Conservation (phyloP, 129 eudicot genomes). For the Centella asiatica region DNA sequence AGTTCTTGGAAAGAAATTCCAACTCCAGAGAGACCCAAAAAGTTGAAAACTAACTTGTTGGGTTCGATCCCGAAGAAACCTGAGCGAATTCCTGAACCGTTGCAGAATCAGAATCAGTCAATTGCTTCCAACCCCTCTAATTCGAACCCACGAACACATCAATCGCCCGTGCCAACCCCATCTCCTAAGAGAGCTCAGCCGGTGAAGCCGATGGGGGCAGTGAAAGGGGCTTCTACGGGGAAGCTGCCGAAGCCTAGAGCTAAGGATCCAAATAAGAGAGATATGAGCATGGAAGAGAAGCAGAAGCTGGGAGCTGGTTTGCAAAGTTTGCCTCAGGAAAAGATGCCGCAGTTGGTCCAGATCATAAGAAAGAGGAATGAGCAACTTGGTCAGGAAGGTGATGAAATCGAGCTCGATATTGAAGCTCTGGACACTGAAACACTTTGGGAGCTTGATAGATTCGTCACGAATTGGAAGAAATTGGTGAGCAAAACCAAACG, state of each 20-base stretch:
- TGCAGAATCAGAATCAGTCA: slow-evolving; percentile 16
- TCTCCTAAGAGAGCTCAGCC: slow-evolving; percentile 51
- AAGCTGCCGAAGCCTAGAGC: slow-evolving; percentile 88
- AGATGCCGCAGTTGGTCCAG: slow-evolving; percentile 86
- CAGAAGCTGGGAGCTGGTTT: slow-evolving; percentile 76
- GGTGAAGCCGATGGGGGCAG: slow-evolving; percentile 14
- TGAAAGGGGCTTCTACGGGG: slow-evolving; percentile 13
- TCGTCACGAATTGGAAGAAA: slow-evolving; percentile 89
- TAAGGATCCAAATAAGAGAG: slow-evolving; percentile 71
- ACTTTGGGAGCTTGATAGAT: slow-evolving; percentile 90
- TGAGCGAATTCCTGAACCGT: neutral
- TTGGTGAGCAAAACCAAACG: slow-evolving; percentile 75
- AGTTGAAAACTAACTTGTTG: slow-evolving; percentile 18
- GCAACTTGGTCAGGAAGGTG: slow-evolving; percentile 77
- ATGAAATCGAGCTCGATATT: slow-evolving; percentile 89
- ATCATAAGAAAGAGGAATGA: slow-evolving; percentile 68
- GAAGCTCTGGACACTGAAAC: slow-evolving; percentile 85
- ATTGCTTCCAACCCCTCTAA: slow-evolving; percentile 37
- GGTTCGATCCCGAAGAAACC: slow-evolving; percentile 15
- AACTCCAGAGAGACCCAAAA: slow-evolving; percentile 37
- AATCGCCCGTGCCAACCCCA: slow-evolving; percentile 39
- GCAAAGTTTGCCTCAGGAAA: slow-evolving; percentile 87
- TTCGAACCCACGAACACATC: slow-evolving; percentile 17
- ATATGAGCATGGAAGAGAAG: slow-evolving; percentile 85
- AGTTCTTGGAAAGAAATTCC: slow-evolving; percentile 68